These are phyloP conservation scores for Ceratobasidium sp. DNA, from an alignment of 1,284 basidiomycete species.

Conservation along the genomic window DNA sequence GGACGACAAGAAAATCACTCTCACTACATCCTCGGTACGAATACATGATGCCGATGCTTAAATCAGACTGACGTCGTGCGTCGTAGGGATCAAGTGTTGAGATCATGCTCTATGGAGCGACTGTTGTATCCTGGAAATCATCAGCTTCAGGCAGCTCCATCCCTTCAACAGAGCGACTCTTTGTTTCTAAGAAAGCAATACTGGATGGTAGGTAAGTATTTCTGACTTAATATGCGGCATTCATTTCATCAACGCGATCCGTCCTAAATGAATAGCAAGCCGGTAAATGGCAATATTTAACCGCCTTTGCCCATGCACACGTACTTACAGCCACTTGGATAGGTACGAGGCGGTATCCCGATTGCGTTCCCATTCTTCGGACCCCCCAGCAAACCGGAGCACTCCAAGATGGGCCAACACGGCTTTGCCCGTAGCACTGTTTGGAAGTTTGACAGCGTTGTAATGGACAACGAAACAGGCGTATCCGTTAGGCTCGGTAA, in stretches of 20 bases:
- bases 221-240: background rate
- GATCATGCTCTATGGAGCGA: constrained; percentile 83
- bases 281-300: constrained; percentile 83
- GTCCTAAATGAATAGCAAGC: constrained; percentile 63
- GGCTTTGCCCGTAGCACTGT: constrained; percentile 81
- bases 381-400: constrained; percentile 71
- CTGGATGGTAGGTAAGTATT: constrained; percentile 50
- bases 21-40: constrained; percentile 24
- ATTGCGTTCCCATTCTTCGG: constrained; percentile 89
- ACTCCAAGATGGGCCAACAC: constrained; percentile 79
- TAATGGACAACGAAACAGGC: constrained; percentile 74
- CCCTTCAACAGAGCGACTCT: constrained; percentile 55
- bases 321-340: constrained; percentile 13
- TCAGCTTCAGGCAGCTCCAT: constrained; percentile 36
- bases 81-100: constrained; percentile 74
- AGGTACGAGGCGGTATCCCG: constrained; percentile 84
- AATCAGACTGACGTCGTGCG: background rate
- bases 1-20: constrained; percentile 36
- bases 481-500: constrained; percentile 79
- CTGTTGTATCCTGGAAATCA: constrained; percentile 60
- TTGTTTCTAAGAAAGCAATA: constrained; percentile 78
- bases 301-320: constrained; percentile 57
- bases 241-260: constrained; percentile 48
- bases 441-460: constrained; percentile 73
- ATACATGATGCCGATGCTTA: background rate